Evolutionary conservation across 495 filamentous ascomycete genomes (phyloP), one percentile per base, ranked within the genome.

Genomic region (Astrothelium subdiscretum): DNA sequence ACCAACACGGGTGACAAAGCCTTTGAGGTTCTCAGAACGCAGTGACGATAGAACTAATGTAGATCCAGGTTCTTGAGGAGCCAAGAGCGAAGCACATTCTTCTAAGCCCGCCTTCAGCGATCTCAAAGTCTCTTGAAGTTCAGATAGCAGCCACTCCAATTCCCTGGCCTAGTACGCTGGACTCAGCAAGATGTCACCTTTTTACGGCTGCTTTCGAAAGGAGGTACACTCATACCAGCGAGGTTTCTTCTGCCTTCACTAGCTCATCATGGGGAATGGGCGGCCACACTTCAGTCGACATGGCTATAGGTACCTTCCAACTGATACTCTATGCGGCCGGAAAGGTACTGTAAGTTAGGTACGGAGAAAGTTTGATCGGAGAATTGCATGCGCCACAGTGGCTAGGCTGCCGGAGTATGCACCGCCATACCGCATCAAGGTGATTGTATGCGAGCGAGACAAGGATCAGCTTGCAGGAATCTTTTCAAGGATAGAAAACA

Each of bases 11-110:
- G 92, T 97, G 58, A 97, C 81, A 72, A 89, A 87, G 3, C 94
- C 94, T 71, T 98, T 98, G 35, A 97, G 85, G 64, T 80, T 84
- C 76, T 98, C 94, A 54, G 87, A 90, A 20, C 95, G 82, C 38
- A 87, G 77, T n/a, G 91, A 94, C 59, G 88, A 91, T 31, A 97
- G 78, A 6, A 89, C 92, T 57, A 98, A 83, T 3, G 92, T 98
- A 60, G 85, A 89, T 13, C 88, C 88, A 1, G 87, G 85, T 66
- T 95, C 89, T 63, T 85, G 77, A 2, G 92, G 90, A 11, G 89
- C 84, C 35, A 98, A 82, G 10, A 97, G 82, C 27, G 83, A 81
- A 57, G 86, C 84, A 73, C 94, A 97, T 76, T 96, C 91, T 73
- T 91, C 84, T 18, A 98, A 84, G 57, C 92, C 91, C 69, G 83